phyloP scores from a whole-genome alignment of 1,284 basidiomycete genomes.

The Tylopilus sp. region DNA sequence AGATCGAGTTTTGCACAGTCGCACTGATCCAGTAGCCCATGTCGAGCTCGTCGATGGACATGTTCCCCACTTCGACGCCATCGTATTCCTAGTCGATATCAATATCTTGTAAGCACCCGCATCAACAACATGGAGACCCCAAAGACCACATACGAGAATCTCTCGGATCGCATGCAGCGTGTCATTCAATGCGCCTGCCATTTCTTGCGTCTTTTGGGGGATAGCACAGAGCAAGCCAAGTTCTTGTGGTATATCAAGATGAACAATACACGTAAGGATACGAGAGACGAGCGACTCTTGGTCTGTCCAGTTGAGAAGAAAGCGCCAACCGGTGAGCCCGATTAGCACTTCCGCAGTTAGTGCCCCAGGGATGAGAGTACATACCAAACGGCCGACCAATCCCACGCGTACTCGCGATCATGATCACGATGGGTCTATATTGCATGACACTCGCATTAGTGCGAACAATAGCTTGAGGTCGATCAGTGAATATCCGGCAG shows the following conservation, averaged over 20 bases:
- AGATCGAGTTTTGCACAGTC: neutral
- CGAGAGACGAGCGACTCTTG: neutral
- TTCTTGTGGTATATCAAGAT: conserved; percentile 10
- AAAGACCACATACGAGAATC: conserved; percentile 11
- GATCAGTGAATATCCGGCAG: neutral
- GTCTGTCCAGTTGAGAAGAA: conserved; percentile 2
- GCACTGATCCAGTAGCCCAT: conserved; percentile 22
- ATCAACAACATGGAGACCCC: too few relatives aligned
- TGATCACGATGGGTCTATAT: conserved; percentile 7
- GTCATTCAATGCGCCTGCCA: conserved; percentile 1
- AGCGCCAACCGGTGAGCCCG: neutral
- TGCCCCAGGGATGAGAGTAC: neutral
- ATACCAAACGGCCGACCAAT: conserved; percentile 12
- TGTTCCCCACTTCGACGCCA: conserved; percentile 3
- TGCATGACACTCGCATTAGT: neutral
- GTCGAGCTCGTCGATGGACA: conserved; percentile 14
- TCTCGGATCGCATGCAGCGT: conserved; percentile 4
- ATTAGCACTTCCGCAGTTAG: neutral
- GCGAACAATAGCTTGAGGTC: conserved; percentile 3
- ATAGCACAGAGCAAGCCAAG: conserved; percentile 13
- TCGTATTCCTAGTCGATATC: neutral
- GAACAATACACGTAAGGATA: conserved; percentile 14
- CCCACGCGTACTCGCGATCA: neutral
- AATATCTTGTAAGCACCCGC: neutral
- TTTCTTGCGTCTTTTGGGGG: conserved; percentile 11